A percentile compares a stretch with the other conserved stretches of the same genome.
Evolutionary conservation across 768 basidiomycete species (phyloP).

Genomic region (Hemileccinum rubropunctum): DNA sequence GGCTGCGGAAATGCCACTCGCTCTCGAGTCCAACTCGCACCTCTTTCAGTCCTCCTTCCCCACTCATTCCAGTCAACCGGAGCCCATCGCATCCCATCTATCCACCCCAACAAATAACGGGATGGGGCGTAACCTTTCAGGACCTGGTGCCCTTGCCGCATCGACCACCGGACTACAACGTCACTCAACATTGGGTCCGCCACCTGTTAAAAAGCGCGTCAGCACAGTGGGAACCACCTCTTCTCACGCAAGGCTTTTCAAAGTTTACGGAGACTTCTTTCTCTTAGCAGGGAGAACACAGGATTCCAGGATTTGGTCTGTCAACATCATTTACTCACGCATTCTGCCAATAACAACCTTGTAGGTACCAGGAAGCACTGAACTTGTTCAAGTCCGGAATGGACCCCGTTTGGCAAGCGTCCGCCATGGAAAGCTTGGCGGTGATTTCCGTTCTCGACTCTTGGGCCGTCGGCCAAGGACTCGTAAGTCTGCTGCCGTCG

Average conservation of each 20-base stretch:
- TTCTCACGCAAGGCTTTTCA: conserved; percentile 83
- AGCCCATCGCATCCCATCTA: conserved; percentile 35
- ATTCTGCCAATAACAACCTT: conserved; percentile 19
- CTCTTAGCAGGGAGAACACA: conserved; percentile 81
- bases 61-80: conserved; percentile 55
- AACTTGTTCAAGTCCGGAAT: conserved; percentile 68
- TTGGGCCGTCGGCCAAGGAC: conserved; percentile 73
- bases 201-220: conserved; percentile 54
- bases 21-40: conserved; percentile 47
- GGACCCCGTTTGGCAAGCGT: conserved; percentile 88
- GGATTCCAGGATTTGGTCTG: conserved; percentile 80
- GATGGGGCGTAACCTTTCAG: conserved; percentile 53
- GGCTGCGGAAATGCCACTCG: conserved; percentile 56
- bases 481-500: conserved; percentile 45
- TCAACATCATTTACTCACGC: conserved; percentile 6
- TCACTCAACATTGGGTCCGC: conserved; percentile 47
- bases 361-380: conserved; percentile 85
- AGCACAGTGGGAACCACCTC: conserved; percentile 66
- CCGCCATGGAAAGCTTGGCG: conserved; percentile 81
- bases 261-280: conserved; percentile 86
- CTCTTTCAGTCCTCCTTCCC: conserved; percentile 44
- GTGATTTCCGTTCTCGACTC: conserved; percentile 78
- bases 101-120: conserved; percentile 28
- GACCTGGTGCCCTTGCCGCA: too few relatives aligned
- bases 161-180: conserved; percentile 39